Base-by-base conservation (phyloP, 805 yeast genomes). In the Priceomyces castillae region DNA sequence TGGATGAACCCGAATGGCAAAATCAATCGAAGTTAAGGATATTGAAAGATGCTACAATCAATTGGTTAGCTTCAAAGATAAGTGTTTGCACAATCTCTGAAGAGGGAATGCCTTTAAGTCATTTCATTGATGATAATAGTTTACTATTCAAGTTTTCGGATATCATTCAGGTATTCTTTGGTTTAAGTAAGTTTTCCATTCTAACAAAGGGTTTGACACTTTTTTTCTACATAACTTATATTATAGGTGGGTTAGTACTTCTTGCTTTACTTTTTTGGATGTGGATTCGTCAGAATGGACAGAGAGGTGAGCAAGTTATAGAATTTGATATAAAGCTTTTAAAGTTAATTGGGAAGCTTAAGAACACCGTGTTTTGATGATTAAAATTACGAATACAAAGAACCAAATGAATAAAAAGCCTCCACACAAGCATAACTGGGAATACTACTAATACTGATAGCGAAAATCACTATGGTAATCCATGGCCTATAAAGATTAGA, bases 111-210 rank as follows among this genome's bases (percentile, higher is more conserved):
- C 17, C 4, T 3, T 12, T 6, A 12, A 4, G 11, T 19, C 20
- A 12, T 11, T 15, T 17, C 9, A 7, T 37, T 22, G 7, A 26
- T 5, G 40, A 37, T 3, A 17, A 37, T 14, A 23, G 16, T 26
- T 25, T 37, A 26, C 7, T 37, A 12, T 37, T 37, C 19, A 37
- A 23, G 31, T 37, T 37, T 23, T 37, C 40, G 16, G n/a, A 23
- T 16, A 17, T 15, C 11, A 9, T 37, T 23, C 31, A 23, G 19
- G 18, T 3, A 3, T 4, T 7, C n/a, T 37, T 37, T 11, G 20
- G 20, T 5, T 26, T 37, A 11, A n/a, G 10, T 9, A 28, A 28
- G 15, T 11, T n/a, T n/a, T 28, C 31, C 5, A 5, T n/a, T 12
- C 15, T 9, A n/a, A n/a, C 5, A 4, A 28, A 28, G 10, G 15